A percentile compares a stretch with the other conserved stretches of the same genome.
Conservation (phyloP, 176 grass and related monocot genomes). For the Paspalum vaginatum region DNA sequence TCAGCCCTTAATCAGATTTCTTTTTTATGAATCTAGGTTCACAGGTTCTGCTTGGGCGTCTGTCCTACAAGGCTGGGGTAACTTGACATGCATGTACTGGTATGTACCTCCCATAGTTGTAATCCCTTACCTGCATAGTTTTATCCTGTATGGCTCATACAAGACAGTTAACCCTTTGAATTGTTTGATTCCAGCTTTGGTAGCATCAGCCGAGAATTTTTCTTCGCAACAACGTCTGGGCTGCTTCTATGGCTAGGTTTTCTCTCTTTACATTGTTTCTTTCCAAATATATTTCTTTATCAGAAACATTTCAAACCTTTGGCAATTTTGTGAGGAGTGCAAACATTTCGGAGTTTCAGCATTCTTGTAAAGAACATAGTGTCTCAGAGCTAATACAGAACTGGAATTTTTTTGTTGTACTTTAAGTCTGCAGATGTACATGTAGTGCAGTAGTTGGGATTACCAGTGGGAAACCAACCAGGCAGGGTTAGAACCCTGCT, state of each 20-base stretch:
- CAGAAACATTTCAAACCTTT: neutral
- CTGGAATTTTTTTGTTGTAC: neutral
- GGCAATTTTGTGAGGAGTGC: neutral
- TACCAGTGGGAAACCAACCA: too few species aligned
- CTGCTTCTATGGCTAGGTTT: slow-evolving; percentile 85
- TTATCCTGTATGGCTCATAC: slow-evolving; percentile 2
- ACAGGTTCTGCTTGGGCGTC: slow-evolving; percentile 90
- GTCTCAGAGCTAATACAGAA: neutral
- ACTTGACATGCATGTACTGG: slow-evolving; percentile 97
- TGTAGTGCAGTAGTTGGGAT: too few species aligned
- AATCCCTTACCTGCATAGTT: neutral
- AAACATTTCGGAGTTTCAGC: slow-evolving; percentile 1
- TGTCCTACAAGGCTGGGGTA: slow-evolving; percentile 85
- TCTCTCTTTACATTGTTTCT: slow-evolving; percentile 8
- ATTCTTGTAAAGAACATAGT: neutral
- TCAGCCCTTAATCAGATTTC: slow-evolving; percentile 20
- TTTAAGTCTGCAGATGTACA: neutral
- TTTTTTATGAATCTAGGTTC: slow-evolving; percentile 68
- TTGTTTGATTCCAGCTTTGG: slow-evolving; percentile 60
- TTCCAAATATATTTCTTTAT: neutral
- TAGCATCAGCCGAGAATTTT: slow-evolving; percentile 86
- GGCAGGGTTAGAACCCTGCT: too few species aligned
- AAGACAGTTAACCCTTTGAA: slow-evolving; percentile 30
- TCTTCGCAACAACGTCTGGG: slow-evolving; percentile 68
- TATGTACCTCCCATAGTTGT: slow-evolving; percentile 44